A percentile compares a stretch with the other conserved stretches of the same genome.
These are phyloP conservation scores for Spergularia marina DNA, from an alignment of 148 eudicot species.

Conservation along the genomic window DNA sequence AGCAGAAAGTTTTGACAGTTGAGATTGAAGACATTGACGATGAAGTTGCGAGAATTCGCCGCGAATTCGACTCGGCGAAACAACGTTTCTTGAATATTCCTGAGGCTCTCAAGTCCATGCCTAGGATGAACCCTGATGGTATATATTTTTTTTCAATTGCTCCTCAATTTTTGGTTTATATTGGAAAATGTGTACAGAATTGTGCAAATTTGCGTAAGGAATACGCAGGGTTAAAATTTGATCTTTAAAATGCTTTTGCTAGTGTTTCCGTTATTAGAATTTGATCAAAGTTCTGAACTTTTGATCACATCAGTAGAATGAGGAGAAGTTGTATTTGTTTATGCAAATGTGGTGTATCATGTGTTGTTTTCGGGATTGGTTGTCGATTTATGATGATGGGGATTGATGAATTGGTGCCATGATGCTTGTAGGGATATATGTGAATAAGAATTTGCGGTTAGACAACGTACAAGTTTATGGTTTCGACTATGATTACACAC, in stretches of 20 bases:
- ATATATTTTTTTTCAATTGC: background rate
- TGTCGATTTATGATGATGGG: constrained; percentile 12
- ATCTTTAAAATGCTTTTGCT: too few species aligned
- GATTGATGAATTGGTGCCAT: background rate
- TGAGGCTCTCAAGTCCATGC: constrained; percentile 67
- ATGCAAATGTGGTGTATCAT: background rate
- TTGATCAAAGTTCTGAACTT: too few species aligned
- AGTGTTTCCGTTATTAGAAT: too few species aligned
- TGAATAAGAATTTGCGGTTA: constrained; percentile 87
- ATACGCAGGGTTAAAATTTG: too few species aligned
- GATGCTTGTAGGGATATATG: constrained; percentile 69
- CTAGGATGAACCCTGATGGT: constrained; percentile 85
- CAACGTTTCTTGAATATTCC: constrained; percentile 61
- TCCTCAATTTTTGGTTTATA: background rate
- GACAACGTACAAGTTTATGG: constrained; percentile 89
- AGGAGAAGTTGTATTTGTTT: too few species aligned
- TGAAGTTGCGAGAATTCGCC: constrained; percentile 55
- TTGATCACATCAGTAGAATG: too few species aligned
- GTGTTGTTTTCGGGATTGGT: background rate
- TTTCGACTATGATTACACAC: constrained; percentile 95
- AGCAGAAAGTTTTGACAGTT: constrained; percentile 38
- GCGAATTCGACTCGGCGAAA: constrained; percentile 59
- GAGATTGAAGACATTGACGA: constrained; percentile 42
- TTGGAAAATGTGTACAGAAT: too few species aligned
- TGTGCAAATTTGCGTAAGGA: too few species aligned